Conservation (phyloP, 208 protist species). For the Leptomonas seymouri region DNA sequence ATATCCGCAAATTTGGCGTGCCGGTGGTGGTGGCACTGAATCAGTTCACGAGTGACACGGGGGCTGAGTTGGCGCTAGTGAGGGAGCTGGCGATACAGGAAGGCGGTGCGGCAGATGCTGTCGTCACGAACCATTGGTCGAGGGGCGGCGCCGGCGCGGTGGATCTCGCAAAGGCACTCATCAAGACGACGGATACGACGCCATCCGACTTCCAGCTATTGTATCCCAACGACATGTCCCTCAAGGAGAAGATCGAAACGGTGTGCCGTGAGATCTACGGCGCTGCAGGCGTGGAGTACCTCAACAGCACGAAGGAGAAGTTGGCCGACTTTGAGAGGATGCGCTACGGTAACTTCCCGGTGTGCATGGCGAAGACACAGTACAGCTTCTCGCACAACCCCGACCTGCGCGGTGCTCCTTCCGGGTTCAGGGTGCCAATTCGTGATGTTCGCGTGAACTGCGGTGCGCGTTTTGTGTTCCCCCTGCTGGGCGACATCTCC, state of each 20-base stretch:
- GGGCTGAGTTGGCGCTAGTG: constrained; percentile 90
- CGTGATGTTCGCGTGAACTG: constrained; percentile 93
- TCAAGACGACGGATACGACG: constrained; percentile 61
- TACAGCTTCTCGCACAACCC: constrained; percentile 95
- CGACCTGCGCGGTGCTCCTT: constrained; percentile 89
- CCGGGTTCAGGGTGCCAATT: constrained; percentile 92
- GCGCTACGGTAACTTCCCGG: constrained; percentile 87
- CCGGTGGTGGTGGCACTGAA: constrained; percentile 97
- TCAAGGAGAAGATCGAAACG: constrained; percentile 98
- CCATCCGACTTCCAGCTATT: constrained; percentile 90
- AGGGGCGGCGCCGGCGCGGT: constrained; percentile 92
- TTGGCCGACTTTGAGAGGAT: constrained; percentile 82
- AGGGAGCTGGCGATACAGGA: constrained; percentile 56
- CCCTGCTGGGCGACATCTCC: constrained; percentile 93
- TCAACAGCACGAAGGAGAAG: constrained; percentile 87
- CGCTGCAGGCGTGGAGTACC: constrained; percentile 89
- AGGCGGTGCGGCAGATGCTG: constrained; percentile 90
- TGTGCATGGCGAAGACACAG: constrained; percentile 99
- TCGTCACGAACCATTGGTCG: constrained; percentile 93
- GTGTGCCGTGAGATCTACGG: constrained; percentile 97
- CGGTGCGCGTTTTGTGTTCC: constrained; percentile 97
- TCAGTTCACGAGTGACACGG: constrained; percentile 92
- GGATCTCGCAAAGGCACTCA: constrained; percentile 87
- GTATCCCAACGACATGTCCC: constrained; percentile 84
- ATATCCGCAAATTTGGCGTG: constrained; percentile 95